A percentile compares a stretch with the other conserved stretches of the same genome.
Evolutionary conservation across 169 alveolate genomes (phyloP).

Genomic region (Plasmodium blacklocki): DNA sequence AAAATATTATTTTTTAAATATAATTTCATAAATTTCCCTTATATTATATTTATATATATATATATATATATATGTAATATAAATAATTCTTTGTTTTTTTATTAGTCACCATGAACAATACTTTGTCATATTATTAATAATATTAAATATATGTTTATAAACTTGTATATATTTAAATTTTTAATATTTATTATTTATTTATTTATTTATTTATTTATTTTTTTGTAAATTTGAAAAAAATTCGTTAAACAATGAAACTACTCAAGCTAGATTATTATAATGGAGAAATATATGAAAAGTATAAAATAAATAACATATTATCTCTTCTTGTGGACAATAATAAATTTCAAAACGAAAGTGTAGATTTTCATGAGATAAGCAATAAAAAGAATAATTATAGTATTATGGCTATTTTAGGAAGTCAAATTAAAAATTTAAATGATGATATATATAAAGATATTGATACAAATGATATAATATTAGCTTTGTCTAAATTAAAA

Average conservation of each 20-base stretch:
- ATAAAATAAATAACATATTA: slow-evolving; percentile 51
- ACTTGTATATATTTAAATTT: slow-evolving; percentile 6
- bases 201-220: slow-evolving; percentile 19
- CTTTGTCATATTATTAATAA: too few species aligned
- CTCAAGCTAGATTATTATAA: slow-evolving; percentile 58
- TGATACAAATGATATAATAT: slow-evolving; percentile 66
- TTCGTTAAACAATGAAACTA: slow-evolving; percentile 42
- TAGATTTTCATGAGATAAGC: slow-evolving; percentile 57
- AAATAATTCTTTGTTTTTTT: too few species aligned
- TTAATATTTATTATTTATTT: neutral
- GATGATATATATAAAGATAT: slow-evolving; percentile 67
- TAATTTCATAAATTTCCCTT: too few species aligned
- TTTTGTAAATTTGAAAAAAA: neutral
- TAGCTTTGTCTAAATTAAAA: slow-evolving; percentile 60
- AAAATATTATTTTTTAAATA: too few species aligned
- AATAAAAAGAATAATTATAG: slow-evolving; percentile 64
- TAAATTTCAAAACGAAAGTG: slow-evolving; percentile 62
- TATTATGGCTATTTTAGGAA: slow-evolving; percentile 69
- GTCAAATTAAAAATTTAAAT: slow-evolving; percentile 63
- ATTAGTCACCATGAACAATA: too few species aligned
- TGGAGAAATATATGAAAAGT: slow-evolving; percentile 72
- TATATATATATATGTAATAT: neutral
- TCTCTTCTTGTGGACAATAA: slow-evolving; percentile 53
- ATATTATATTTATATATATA: neutral
- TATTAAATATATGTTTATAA: neutral